phyloP scores from a whole-genome alignment of 208 protist genomes.

The Herpetomonas muscarum region DNA sequence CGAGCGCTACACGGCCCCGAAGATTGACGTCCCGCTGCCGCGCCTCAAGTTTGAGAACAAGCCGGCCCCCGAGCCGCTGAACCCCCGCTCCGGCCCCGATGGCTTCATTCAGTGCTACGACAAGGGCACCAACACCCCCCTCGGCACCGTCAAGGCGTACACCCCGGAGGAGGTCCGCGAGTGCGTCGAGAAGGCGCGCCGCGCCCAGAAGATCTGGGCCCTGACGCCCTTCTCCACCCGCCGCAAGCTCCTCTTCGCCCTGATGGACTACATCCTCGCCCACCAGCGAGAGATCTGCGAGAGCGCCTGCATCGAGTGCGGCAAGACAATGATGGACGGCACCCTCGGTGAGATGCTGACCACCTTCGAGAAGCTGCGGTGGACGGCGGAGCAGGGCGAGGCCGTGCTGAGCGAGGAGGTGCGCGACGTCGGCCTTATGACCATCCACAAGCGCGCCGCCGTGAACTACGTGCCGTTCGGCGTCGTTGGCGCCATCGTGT shows the following conservation, averaged over 20 bases:
- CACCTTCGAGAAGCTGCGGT: conserved; percentile 91
- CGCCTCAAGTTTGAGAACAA: conserved; percentile 40
- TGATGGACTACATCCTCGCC: conserved; percentile 86
- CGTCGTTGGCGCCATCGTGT: conserved; percentile 91
- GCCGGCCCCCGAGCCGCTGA: conserved; percentile 50
- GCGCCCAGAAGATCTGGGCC: conserved; percentile 76
- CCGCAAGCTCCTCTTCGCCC: conserved; percentile 72
- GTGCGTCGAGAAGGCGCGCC: conserved; percentile 57
- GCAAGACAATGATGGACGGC: conserved; percentile 92
- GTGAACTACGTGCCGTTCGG: conserved; percentile 87
- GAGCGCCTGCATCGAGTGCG: conserved; percentile 84
- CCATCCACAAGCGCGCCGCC: conserved; percentile 82
- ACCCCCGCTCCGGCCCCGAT: conserved; percentile 58
- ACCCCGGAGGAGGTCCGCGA: conserved; percentile 66
- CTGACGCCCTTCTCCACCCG: conserved; percentile 84
- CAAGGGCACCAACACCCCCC: conserved; percentile 80
- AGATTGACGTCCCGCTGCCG: conserved; percentile 66
- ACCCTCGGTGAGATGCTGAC: conserved; percentile 88
- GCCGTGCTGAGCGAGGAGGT: conserved; percentile 78
- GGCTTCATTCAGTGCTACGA: conserved; percentile 87
- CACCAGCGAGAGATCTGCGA: conserved; percentile 83
- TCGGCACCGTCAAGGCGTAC: conserved; percentile 70
- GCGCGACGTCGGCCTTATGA: conserved; percentile 80
- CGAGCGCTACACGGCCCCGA: conserved; percentile 79
- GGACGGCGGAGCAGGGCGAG: conserved; percentile 78